Evolutionary conservation across 768 basidiomycete species (phyloP).

Genomic region (Terana coerulea): DNA sequence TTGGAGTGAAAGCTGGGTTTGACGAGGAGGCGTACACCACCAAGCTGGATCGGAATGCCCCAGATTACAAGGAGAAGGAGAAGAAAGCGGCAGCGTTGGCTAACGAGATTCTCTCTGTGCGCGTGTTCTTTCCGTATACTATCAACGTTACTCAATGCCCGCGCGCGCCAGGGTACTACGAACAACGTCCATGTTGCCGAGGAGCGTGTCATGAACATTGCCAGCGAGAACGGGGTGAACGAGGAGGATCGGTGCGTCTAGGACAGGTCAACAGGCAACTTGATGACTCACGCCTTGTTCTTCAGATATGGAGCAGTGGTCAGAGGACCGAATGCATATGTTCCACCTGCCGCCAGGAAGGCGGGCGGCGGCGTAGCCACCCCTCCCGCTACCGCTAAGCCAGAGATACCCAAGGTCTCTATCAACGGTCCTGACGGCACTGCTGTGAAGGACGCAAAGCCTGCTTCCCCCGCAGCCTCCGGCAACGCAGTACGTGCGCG

Average conservation of each 20-base stretch:
- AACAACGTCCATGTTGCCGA: slow-evolving; percentile 87
- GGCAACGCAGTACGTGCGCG: too few species aligned
- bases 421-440: slow-evolving; percentile 77
- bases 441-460: slow-evolving; percentile 43
- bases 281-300: slow-evolving; percentile 3
- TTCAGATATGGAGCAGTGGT: slow-evolving; percentile 89
- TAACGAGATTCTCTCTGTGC: slow-evolving; percentile 84
- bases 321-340: slow-evolving; percentile 84
- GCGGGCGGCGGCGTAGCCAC: slow-evolving; percentile 25
- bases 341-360: slow-evolving; percentile 63
- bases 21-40: slow-evolving; percentile 96
- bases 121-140: slow-evolving; percentile 24
- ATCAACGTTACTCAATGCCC: slow-evolving; percentile 1
- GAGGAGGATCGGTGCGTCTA: slow-evolving; percentile 97
- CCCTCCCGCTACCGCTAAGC: slow-evolving; percentile 21
- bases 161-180: slow-evolving; percentile 43
- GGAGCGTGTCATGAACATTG: slow-evolving; percentile 62
- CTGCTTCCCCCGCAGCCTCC: slow-evolving; percentile 68
- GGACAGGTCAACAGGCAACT: too few species aligned
- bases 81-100: slow-evolving; percentile 85
- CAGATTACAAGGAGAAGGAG: slow-evolving; percentile 88
- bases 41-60: slow-evolving; percentile 76
- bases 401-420: slow-evolving; percentile 68
- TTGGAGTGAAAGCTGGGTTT: slow-evolving; percentile 88
- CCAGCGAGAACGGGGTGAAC: slow-evolving; percentile 70